phyloP scores from a whole-genome alignment of 2,329 filamentous ascomycete species.

The Exophiala bonariae region DNA sequence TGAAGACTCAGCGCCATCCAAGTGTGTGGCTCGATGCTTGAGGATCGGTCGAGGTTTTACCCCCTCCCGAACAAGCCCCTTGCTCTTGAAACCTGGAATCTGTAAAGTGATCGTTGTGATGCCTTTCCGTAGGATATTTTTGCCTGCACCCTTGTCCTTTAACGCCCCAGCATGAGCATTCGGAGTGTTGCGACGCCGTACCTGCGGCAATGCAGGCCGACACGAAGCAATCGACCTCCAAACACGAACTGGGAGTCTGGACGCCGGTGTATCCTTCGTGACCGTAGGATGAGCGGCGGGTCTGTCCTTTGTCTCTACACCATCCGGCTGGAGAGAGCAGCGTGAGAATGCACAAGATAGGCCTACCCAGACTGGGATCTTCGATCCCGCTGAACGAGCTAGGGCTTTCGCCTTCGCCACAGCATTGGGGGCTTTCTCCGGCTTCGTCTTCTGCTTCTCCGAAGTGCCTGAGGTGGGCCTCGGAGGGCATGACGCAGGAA shows the following conservation, averaged over 20 bases:
- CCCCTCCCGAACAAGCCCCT: slow-evolving; percentile 14
- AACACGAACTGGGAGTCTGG: slow-evolving; percentile 18
- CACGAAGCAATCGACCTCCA: slow-evolving; percentile 7
- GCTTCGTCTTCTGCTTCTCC: slow-evolving; percentile 11
- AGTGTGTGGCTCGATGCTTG: slow-evolving; percentile 11
- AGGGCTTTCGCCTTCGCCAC: slow-evolving; percentile 9
- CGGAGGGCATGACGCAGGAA: slow-evolving; percentile 7
- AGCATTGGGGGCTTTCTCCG: slow-evolving; percentile 8
- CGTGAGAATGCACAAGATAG: slow-evolving; percentile 11
- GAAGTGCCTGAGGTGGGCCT: slow-evolving; percentile 4
- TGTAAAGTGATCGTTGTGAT: not conserved
- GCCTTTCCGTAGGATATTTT: not conserved
- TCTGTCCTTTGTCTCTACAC: slow-evolving; percentile 14
- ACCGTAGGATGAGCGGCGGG: slow-evolving; percentile 10
- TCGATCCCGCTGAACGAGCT: slow-evolving; percentile 11
- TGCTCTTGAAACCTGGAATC: slow-evolving; percentile 9
- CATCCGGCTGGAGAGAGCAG: slow-evolving; percentile 8
- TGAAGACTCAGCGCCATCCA: slow-evolving; percentile 3
- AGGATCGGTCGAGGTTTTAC: slow-evolving; percentile 15
- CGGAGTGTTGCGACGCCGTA: slow-evolving; percentile 9
- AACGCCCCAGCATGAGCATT: slow-evolving; percentile 1
- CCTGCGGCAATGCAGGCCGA: slow-evolving; percentile 11
- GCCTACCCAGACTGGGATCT: slow-evolving; percentile 13
- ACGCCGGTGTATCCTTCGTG: slow-evolving; percentile 6
- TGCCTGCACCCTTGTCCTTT: slow-evolving; percentile 13